Percentiles rank a stretch among this genome's conserved stretches.
phyloP scores from a whole-genome alignment of 768 basidiomycete species.

The Collybia nuda region DNA sequence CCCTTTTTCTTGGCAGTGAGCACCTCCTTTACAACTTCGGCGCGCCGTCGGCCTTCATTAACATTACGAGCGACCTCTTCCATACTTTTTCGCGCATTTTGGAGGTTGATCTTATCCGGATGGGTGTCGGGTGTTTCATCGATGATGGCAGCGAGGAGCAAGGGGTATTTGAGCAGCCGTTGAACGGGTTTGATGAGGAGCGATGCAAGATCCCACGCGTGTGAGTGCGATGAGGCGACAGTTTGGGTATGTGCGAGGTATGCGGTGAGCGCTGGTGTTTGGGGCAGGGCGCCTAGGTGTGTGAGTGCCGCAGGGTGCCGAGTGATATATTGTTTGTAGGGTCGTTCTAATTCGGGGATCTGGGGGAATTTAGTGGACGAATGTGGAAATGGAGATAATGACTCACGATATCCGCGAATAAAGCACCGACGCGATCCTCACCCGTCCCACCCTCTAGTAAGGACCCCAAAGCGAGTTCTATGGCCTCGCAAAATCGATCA shows the following conservation, averaged over 20 bases:
- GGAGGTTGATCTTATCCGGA: constrained; percentile 60
- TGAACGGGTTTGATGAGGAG: constrained; percentile 98
- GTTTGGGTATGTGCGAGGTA: constrained; percentile 70
- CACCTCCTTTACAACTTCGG: constrained; percentile 79
- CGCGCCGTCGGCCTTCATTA: constrained; percentile 74
- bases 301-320: constrained; percentile 73
- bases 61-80: constrained; percentile 75
- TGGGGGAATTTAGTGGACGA: constrained; percentile 23
- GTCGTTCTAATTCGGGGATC: constrained; percentile 69
- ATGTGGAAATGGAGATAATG: constrained; percentile 7
- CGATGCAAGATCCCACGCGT: constrained; percentile 91
- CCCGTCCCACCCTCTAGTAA: constrained; percentile 63
- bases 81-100: constrained; percentile 53
- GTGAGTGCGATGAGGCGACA: constrained; percentile 69
- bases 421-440: constrained; percentile 66
- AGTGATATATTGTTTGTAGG: constrained; percentile 81
- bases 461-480: constrained; percentile 67
- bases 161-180: constrained; percentile 89
- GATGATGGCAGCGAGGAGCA: constrained; percentile 77
- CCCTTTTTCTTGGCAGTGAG: constrained; percentile 46
- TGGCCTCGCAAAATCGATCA: constrained; percentile 59
- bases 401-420: constrained; percentile 72
- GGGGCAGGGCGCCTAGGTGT: constrained; percentile 48
- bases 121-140: constrained; percentile 73
- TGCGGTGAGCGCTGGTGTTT: constrained; percentile 56